phyloP scores from a whole-genome alignment of 2,329 filamentous ascomycete genomes.

The Ascochyta pisi region DNA sequence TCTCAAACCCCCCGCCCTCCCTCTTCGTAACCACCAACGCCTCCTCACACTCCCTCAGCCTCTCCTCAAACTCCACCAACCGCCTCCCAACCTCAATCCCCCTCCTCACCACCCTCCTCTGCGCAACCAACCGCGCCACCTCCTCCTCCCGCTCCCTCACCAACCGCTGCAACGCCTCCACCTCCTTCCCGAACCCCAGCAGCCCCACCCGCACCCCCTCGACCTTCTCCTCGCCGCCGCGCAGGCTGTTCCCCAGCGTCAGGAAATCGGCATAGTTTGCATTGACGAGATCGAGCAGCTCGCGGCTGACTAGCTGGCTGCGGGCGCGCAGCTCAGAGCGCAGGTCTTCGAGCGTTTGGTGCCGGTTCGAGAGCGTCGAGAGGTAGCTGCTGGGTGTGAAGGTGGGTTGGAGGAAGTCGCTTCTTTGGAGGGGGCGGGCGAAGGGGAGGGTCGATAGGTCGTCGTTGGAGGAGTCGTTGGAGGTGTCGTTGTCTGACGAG shows the following conservation, averaged over 20 bases:
- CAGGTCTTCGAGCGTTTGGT: conserved; percentile 95
- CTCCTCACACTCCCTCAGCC: conserved; percentile 60
- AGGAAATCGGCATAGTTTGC: conserved; percentile 93
- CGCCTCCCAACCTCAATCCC: conserved; percentile 68
- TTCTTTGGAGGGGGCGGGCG: conserved; percentile 80
- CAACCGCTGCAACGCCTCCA: conserved; percentile 73
- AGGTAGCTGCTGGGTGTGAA: conserved; percentile 87
- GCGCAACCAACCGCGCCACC: conserved; percentile 66
- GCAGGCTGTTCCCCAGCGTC: conserved; percentile 78
- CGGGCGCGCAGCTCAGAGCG: conserved; percentile 84
- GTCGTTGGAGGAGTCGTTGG: conserved; percentile 55
- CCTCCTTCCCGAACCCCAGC: conserved; percentile 81
- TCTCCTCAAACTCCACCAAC: conserved; percentile 72
- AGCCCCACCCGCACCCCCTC: conserved; percentile 89
- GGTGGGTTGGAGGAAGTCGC: conserved; percentile 75
- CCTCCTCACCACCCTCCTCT: conserved; percentile 72
- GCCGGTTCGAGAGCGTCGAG: conserved; percentile 80
- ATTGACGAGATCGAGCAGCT: conserved; percentile 94
- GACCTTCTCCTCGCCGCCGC: conserved; percentile 88
- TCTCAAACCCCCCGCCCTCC: conserved; percentile 29
- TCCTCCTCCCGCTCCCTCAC: conserved; percentile 71
- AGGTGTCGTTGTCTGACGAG: conserved; percentile 45
- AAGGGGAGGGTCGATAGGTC: conserved; percentile 77
- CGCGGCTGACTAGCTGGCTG: conserved; percentile 78
- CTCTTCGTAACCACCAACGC: conserved; percentile 24